A percentile compares a stretch with the other conserved stretches of the same genome.
These are phyloP conservation scores for Elaeagnus macrophylla DNA, from an alignment of 306 rosid genomes.

Conservation along the genomic window DNA sequence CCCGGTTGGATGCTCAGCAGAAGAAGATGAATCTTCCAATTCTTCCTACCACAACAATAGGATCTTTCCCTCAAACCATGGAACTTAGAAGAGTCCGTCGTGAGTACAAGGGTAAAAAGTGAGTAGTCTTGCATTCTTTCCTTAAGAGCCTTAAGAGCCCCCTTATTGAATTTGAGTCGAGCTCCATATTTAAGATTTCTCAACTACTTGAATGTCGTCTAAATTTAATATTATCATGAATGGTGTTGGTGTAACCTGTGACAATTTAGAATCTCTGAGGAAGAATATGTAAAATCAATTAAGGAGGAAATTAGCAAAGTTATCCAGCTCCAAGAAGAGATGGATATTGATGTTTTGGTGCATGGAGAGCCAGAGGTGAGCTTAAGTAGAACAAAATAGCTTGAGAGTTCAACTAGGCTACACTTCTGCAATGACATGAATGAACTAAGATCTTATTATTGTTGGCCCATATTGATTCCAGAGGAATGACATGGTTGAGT, in stretches of 20 bases:
- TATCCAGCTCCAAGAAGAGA: conserved; percentile 78
- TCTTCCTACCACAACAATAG: conserved; percentile 81
- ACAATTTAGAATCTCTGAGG: conserved; percentile 52
- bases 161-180: too few relatives aligned
- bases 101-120: conserved; percentile 77
- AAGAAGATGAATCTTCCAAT: conserved; percentile 70
- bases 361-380: conserved; percentile 92
- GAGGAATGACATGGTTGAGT: conserved; percentile 96
- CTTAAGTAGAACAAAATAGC: conserved; percentile 7
- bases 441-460: conserved; percentile 6
- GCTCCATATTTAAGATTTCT: background rate
- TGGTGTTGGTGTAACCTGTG: conserved; percentile 5
- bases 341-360: conserved; percentile 81
- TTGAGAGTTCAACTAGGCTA: conserved; percentile 4
- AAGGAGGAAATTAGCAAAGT: conserved; percentile 73
- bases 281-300: conserved; percentile 47
- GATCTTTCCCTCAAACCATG: conserved; percentile 79
- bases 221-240: conserved; percentile 3
- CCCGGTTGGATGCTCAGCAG: conserved; percentile 70
- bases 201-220: background rate
- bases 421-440: conserved; percentile 2
- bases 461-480: conserved; percentile 22
- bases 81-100: conserved; percentile 76
- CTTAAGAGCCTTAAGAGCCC: too few relatives aligned
- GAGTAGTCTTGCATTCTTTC: conserved; percentile 12